A percentile compares a stretch with the other conserved stretches of the same genome.
These are phyloP conservation scores for Boechera stricta DNA, from an alignment of 345 rosid genomes.

Conservation along the genomic window DNA sequence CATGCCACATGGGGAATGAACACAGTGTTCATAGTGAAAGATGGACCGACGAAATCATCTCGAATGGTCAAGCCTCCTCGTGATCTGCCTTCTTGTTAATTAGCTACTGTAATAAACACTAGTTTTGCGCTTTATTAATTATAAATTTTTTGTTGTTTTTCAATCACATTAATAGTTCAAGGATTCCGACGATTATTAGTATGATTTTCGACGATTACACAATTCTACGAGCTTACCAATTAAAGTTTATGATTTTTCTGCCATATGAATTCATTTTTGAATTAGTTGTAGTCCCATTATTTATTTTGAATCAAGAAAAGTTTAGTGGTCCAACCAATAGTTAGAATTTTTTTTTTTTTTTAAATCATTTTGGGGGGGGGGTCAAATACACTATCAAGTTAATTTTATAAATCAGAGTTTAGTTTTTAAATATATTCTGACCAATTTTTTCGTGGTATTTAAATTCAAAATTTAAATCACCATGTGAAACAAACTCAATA, in stretches of 20 bases:
- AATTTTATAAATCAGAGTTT: no score
- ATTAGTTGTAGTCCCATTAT: not conserved
- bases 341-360: no score
- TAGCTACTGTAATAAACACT: no score
- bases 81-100: constrained; percentile 46
- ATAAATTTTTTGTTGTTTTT: not conserved
- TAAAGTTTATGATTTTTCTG: not conserved
- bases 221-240: not conserved
- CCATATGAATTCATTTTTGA: not conserved
- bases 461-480: not conserved
- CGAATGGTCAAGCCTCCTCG: constrained; percentile 47
- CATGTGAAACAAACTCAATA: not conserved
- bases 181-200: not conserved
- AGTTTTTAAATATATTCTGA: not conserved
- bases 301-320: not conserved
- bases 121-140: no score
- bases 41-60: constrained; percentile 44
- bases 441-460: not conserved
- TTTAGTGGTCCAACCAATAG: not conserved
- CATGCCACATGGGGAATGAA: constrained; percentile 57
- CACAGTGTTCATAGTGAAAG: constrained; percentile 50
- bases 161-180: not conserved
- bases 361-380: no score
- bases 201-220: not conserved
- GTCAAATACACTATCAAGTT: no score